phyloP scores from a whole-genome alignment of 2,329 filamentous ascomycete species.

The Penicillium olsonii region DNA sequence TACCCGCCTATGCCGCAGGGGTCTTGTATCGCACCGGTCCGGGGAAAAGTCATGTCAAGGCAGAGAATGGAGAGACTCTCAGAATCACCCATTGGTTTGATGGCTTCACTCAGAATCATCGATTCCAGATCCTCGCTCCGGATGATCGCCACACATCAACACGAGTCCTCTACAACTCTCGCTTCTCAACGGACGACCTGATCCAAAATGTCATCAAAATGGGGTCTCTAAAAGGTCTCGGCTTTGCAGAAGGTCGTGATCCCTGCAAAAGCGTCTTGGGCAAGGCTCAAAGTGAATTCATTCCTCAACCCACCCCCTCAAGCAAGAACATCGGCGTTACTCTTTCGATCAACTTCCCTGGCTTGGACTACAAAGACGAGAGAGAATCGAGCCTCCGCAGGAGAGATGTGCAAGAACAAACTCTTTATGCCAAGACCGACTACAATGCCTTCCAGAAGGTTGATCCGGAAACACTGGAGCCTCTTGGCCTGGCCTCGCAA shows the following conservation, averaged over 20 bases:
- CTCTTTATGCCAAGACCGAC: conserved; percentile 64
- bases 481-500: conserved; percentile 65
- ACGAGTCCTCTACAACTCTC: conserved; percentile 69
- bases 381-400: conserved; percentile 26
- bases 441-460: conserved; percentile 60
- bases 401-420: conserved; percentile 42
- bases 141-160: conserved; percentile 31
- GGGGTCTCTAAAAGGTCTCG: conserved; percentile 59
- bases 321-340: conserved; percentile 67
- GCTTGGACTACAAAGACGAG: conserved; percentile 39
- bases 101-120: conserved; percentile 68
- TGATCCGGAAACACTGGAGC: conserved; percentile 71
- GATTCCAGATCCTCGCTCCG: conserved; percentile 65
- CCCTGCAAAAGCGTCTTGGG: conserved; percentile 73
- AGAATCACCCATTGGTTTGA: conserved; percentile 78
- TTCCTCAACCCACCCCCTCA: conserved; percentile 55
- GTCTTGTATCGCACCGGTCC: conserved; percentile 74
- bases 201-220: conserved; percentile 62
- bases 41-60: conserved; percentile 64
- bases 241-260: conserved; percentile 71
- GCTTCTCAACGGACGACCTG: conserved; percentile 65
- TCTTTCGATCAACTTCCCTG: conserved; percentile 65
- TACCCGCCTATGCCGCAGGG: conserved; percentile 72
- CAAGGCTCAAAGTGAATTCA: conserved; percentile 54
- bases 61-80: conserved; percentile 59